Percentiles rank a stretch among this genome's conserved stretches.
These are phyloP conservation scores for Santalum album DNA, from an alignment of 164 flowering plant species.

Conservation along the genomic window DNA sequence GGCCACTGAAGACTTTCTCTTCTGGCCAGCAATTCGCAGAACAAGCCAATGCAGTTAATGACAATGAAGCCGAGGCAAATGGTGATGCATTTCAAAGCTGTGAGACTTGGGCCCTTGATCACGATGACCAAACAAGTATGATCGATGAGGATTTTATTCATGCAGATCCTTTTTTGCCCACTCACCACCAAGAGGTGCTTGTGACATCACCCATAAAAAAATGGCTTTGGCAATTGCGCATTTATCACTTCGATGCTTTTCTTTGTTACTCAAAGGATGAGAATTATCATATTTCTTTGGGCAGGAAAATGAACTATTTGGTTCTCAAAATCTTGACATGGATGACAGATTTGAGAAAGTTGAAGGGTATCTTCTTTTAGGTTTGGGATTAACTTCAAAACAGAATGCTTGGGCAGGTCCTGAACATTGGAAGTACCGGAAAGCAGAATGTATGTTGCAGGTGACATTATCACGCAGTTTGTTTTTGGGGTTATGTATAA, in stretches of 20 bases:
- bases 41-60: slow-evolving; percentile 16
- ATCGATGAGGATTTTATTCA: slow-evolving; percentile 32
- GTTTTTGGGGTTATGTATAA: not conserved
- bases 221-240: not conserved
- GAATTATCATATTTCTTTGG: slow-evolving; percentile 4
- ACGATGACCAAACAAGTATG: slow-evolving; percentile 45
- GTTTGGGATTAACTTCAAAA: slow-evolving; percentile 56
- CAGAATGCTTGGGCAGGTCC: slow-evolving; percentile 99
- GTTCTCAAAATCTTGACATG: slow-evolving; percentile 29
- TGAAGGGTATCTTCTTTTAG: slow-evolving; percentile 46
- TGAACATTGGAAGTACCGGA: slow-evolving; percentile 92
- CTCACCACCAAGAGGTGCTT: slow-evolving; percentile 46
- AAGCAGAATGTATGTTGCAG: slow-evolving; percentile 46
- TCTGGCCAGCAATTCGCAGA: slow-evolving; percentile 21
- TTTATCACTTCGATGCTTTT: not conserved
- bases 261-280: too few relatives aligned
- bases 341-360: slow-evolving; percentile 50
- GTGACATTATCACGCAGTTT: not conserved
- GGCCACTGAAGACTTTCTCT: slow-evolving; percentile 35
- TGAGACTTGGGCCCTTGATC: slow-evolving; percentile 36
- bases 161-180: slow-evolving; percentile 31
- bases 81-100: slow-evolving; percentile 32
- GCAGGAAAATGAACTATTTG: slow-evolving; percentile 46
- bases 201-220: not conserved
- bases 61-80: slow-evolving; percentile 15